phyloP scores from a whole-genome alignment of 1,284 basidiomycete genomes.

The Tilletia caries region DNA sequence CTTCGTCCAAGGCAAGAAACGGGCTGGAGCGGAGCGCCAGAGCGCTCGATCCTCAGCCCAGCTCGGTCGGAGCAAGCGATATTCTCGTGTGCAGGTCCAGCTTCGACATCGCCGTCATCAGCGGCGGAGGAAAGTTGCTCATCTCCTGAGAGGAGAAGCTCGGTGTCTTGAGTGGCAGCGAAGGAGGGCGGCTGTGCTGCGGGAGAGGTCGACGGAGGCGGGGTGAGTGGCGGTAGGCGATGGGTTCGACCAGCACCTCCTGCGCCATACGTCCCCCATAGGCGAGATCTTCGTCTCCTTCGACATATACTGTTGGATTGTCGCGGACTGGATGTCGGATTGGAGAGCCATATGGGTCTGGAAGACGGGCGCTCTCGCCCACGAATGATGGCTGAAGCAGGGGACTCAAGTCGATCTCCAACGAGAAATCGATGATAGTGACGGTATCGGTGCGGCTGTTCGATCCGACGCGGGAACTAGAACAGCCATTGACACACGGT shows the following conservation, averaged over 20 bases:
- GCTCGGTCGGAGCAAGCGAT: too few relatives aligned
- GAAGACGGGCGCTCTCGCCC: not conserved
- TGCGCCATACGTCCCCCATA: conserved; percentile 2
- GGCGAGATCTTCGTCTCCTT: not conserved
- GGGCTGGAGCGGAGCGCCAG: not conserved
- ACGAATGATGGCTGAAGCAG: not conserved
- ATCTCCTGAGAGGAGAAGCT: not conserved
- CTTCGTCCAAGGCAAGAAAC: not conserved
- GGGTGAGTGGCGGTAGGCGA: not conserved
- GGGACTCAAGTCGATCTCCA: not conserved
- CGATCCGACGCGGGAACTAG: not conserved
- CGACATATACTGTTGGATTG: conserved; percentile 3
- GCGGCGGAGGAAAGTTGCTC: too few relatives aligned
- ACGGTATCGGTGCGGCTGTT: not conserved
- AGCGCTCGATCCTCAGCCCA: too few relatives aligned
- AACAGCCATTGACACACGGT: too few relatives aligned
- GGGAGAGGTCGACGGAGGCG: too few relatives aligned
- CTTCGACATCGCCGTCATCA: not conserved
- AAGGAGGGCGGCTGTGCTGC: too few relatives aligned
- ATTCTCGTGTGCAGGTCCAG: not conserved
- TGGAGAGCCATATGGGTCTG: not conserved
- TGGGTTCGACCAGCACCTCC: not conserved
- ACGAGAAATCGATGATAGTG: not conserved
- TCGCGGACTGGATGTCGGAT: not conserved
- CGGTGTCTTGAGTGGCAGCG: not conserved